Evolutionary conservation across 306 rosid species (phyloP).

Genomic region (Corylus avellana): DNA sequence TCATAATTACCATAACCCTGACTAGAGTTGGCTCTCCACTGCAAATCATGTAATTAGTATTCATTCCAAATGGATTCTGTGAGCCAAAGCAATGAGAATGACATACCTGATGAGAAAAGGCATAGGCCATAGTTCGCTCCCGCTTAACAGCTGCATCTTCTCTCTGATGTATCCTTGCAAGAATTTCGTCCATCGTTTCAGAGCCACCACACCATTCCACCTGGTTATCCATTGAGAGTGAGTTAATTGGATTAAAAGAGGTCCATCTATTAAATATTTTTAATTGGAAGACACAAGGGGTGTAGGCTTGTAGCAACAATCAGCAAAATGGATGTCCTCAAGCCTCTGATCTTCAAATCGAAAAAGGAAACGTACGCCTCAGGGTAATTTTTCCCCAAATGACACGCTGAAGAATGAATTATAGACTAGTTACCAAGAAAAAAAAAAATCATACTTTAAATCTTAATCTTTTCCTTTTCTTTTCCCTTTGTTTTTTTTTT

Average conservation of each 20-base stretch:
- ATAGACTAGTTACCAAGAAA: too few relatives aligned
- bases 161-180: conserved; percentile 80
- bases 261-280: neutral
- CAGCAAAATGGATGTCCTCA: neutral
- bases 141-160: conserved; percentile 95
- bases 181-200: conserved; percentile 79
- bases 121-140: conserved; percentile 94
- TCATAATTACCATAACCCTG: conserved; percentile 75
- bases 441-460: neutral
- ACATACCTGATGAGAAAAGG: conserved; percentile 96
- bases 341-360: neutral
- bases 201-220: conserved; percentile 84
- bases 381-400: neutral
- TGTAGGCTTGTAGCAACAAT: neutral
- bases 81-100: conserved; percentile 16
- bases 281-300: conserved; percentile 6
- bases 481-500: neutral
- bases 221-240: conserved; percentile 44
- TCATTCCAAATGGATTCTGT: conserved; percentile 24
- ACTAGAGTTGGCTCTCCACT: conserved; percentile 97
- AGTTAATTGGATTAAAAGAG: conserved; percentile 20
- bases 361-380: neutral
- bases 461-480: neutral
- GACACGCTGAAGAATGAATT: neutral
- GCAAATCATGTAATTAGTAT: conserved; percentile 34